Percentiles rank a stretch among this genome's conserved stretches.
Evolutionary conservation across 2,329 filamentous ascomycete species (phyloP).

Genomic region (Stagonosporopsis chrysanthemi): DNA sequence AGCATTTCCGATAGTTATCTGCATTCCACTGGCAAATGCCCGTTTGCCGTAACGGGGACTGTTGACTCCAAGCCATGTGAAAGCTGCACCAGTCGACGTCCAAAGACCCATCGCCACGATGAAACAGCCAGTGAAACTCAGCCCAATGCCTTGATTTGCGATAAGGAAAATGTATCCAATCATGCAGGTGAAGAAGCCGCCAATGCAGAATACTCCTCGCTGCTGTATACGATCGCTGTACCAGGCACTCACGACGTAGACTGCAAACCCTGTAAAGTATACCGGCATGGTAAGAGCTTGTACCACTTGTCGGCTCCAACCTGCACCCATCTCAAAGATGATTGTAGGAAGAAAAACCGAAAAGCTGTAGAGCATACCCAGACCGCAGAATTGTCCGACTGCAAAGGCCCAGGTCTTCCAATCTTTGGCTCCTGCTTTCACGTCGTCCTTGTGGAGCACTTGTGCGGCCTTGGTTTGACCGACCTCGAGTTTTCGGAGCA

Average conservation of each 20-base stretch:
- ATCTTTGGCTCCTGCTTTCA: conserved; percentile 56
- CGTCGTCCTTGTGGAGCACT: conserved; percentile 54
- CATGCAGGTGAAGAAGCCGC: conserved; percentile 48
- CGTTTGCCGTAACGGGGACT: conserved; percentile 43
- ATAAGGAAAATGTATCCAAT: conserved; percentile 58
- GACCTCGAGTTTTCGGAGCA: conserved; percentile 49
- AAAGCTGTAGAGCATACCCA: conserved; percentile 38
- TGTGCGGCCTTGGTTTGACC: conserved; percentile 56
- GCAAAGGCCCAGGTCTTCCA: conserved; percentile 43
- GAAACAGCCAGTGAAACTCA: conserved; percentile 39
- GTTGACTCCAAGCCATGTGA: conserved; percentile 41
- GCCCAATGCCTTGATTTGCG: conserved; percentile 22
- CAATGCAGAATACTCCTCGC: conserved; percentile 38
- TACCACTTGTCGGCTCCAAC: conserved; percentile 33
- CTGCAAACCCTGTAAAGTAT: conserved; percentile 35
- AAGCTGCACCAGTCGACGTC: conserved; percentile 33
- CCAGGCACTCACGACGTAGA: conserved; percentile 36
- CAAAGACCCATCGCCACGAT: conserved; percentile 40
- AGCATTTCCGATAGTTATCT: conserved; percentile 48
- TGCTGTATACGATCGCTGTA: conserved; percentile 37
- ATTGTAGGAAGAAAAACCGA: conserved; percentile 42
- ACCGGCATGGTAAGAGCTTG: conserved; percentile 45
- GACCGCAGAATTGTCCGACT: conserved; percentile 55
- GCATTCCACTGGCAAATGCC: conserved; percentile 38
- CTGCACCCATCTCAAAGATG: conserved; percentile 36